Conservation (phyloP, 768 basidiomycete genomes). For the Podaxis carcinomalis region DNA sequence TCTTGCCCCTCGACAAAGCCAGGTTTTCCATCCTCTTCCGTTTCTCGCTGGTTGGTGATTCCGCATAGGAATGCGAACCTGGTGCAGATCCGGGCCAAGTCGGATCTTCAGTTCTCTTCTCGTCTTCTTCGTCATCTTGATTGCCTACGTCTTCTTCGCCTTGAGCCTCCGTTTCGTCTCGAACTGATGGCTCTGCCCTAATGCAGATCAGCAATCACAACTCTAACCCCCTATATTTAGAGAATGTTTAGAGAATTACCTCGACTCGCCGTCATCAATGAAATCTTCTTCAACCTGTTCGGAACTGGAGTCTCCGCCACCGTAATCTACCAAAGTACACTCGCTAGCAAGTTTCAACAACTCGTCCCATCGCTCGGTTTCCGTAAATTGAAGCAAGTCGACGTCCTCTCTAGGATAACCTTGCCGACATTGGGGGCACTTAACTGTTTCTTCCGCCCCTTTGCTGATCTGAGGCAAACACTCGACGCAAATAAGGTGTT, state of each 20-base stretch:
- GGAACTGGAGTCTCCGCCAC: conserved; percentile 33
- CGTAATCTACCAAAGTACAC: conserved; percentile 34
- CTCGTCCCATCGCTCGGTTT: conserved; percentile 39
- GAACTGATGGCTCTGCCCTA: conserved; percentile 2
- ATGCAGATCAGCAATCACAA: conserved; percentile 4
- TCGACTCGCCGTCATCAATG: conserved; percentile 17
- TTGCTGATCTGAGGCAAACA: conserved; percentile 28
- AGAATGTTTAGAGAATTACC: conserved; percentile 5
- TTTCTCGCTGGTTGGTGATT: conserved; percentile 30
- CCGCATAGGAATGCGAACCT: conserved; percentile 18
- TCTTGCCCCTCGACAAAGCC: conserved; percentile 21
- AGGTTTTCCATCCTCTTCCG: conserved; percentile 28
- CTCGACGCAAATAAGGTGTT: conserved; percentile 37
- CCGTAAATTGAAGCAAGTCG: conserved; percentile 32
- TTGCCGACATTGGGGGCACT: conserved; percentile 35
- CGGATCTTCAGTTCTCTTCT: background rate
- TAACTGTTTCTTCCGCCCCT: conserved; percentile 25
- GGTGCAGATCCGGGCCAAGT: background rate
- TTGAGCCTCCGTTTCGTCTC: conserved; percentile 5
- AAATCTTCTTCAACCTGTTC: conserved; percentile 39
- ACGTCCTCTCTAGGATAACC: conserved; percentile 25
- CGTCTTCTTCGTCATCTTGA: background rate
- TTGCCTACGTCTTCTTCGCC: background rate
- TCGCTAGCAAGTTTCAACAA: conserved; percentile 33
- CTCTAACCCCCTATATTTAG: background rate